Evolutionary conservation across 2,329 filamentous ascomycete genomes (phyloP).

Genomic region (Stachybotrys chlorohalonatus): DNA sequence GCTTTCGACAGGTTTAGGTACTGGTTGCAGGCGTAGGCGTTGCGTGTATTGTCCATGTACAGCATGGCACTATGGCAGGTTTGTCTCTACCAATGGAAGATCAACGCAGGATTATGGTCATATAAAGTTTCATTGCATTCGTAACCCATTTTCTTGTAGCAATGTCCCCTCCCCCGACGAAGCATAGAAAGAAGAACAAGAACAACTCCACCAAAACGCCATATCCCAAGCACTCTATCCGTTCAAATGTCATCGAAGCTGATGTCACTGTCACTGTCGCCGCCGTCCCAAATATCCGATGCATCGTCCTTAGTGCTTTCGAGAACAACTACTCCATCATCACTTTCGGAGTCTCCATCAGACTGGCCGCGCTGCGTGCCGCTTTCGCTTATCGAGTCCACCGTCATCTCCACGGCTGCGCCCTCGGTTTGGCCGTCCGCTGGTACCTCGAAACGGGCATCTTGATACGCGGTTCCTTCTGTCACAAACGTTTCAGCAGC

Average conservation of each 20-base stretch:
- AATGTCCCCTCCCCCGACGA: no score
- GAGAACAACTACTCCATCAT: conserved; percentile 1
- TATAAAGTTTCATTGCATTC: no score
- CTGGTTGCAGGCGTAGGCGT: no score
- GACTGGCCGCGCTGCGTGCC: conserved; percentile 5
- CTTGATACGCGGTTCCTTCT: conserved; percentile 20
- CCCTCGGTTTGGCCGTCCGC: conserved; percentile 17
- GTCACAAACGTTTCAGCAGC: conserved; percentile 25
- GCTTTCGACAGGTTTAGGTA: not conserved
- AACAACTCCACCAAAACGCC: not conserved
- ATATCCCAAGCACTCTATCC: not conserved
- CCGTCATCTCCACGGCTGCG: conserved; percentile 12
- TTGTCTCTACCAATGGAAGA: no score
- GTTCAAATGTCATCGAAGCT: not conserved
- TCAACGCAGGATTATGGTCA: no score
- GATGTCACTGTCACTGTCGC: not conserved
- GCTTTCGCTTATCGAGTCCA: conserved; percentile 11
- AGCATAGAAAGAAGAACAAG: not conserved
- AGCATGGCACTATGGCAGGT: no score
- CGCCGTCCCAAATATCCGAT: not conserved
- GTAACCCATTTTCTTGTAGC: no score
- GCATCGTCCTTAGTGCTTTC: not conserved
- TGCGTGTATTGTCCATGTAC: no score
- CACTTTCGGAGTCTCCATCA: conserved; percentile 2
- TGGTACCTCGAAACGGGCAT: conserved; percentile 24